Base-by-base conservation (phyloP, 192 early-diverging fungal species). In the Coemansia sp. region DNA sequence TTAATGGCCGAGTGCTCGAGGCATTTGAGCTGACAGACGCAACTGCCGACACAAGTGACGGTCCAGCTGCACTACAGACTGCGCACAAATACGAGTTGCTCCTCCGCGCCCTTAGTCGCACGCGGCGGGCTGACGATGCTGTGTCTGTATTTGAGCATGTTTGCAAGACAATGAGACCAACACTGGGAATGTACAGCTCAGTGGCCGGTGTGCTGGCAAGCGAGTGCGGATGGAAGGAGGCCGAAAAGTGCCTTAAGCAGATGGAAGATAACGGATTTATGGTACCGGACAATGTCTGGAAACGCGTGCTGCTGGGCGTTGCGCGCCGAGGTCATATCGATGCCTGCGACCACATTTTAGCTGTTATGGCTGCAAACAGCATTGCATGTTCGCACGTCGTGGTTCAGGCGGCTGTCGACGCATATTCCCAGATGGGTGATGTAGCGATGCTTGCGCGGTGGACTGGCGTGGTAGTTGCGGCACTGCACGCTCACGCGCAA, bases 51-150 rank as follows among this genome's bases (percentile, higher is more conserved):
- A 21, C 34, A 9, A 25, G 28, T 24, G 17, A 58, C 21, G 58
- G 11, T 8, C 25, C 51, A 50, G 31, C 60, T 20, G 51, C 53
- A 5, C 59, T 79, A 26, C 76, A 70, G 40, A 61, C 71, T 2
- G 46, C 67, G 14, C 76, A 73, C 28, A 67, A 67, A 47, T 79
- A 67, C 34, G 76, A 79, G 64, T 54, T 79, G 18, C 38, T 79
- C 42, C 64, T 79, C 0, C 69, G 56, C 21, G 76, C 66, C 8
- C 61, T 79, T 31, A 73, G 71, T 54, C 62, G 38, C 26, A 46
- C 44, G 26, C 71, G 68, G 11, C 26, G 54, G 15, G 76, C 58
- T 1, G 54, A 56, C n/a, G 58, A 56, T 8, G 59, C 67, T 1
- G 66, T 64, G 34, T 64, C 63, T 1, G 70, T 70, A 31, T 64